Base-by-base conservation (phyloP, 495 filamentous ascomycete species). In the Penicillium subrubescens region DNA sequence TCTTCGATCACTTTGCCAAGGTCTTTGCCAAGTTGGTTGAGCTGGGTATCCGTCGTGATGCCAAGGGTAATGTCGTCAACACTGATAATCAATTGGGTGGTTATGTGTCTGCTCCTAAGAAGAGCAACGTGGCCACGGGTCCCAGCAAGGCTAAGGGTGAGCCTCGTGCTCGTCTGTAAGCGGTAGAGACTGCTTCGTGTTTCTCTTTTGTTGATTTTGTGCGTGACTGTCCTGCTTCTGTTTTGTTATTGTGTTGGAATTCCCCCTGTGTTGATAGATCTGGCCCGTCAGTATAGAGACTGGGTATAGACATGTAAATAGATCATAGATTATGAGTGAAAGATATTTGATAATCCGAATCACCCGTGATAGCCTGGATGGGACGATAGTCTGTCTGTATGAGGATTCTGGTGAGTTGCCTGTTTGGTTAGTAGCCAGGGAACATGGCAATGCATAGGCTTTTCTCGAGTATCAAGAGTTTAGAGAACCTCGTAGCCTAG, bases 1-100 rank as follows among this genome's bases (percentile, higher is more conserved):
- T 89, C 80, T 89, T 87, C 63, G 81, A 82, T 50, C 81, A 88
- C 70, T 88, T 88, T 65, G 57, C 83, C 21, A 81, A 81, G 65
- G 86, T 80, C 12, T 89, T 88, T 72, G 81, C 80, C n/a, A 89
- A 88, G 75, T 67, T 89, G 76, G 56, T 88, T 41, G 86, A 88
- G 75, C 69, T 89, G 62, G 86, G 86, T 5, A 86, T 88, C 53
- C 63, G 72, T 46, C 80, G 86, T 52, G 85, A 88, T 68, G 81
- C 65, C 7, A 68, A 78, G 19, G 86, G 82, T 8, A 70, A 58
- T 6, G 71, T 87, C 41, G 70, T 78, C 50, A 86, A 87, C 67
- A 77, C 78, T 25, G 84, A 86, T 62, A 85, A 85, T 68, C 68
- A 70, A 33, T 70, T 82, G 56, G 83, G 83, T 41, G 85, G 84